These are phyloP conservation scores for Lenzites betulinus DNA, from an alignment of 768 basidiomycete genomes.

Conservation along the genomic window DNA sequence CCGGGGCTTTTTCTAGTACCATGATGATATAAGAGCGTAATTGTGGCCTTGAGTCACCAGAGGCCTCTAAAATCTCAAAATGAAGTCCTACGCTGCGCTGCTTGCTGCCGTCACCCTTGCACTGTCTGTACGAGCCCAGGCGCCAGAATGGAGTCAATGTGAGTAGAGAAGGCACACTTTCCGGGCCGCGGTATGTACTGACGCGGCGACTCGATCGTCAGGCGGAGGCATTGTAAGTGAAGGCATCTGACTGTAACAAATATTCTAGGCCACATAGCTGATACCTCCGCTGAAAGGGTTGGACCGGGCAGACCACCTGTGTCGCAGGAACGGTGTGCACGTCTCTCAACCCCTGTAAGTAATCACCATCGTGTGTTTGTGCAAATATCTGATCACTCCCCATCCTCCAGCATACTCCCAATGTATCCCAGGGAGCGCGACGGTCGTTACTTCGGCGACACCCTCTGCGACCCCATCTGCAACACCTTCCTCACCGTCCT, in stretches of 20 bases:
- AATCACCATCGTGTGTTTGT: no score
- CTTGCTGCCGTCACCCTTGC: conserved; percentile 13
- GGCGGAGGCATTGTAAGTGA: conserved; percentile 20
- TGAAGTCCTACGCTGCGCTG: conserved; percentile 10
- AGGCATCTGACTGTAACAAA: not conserved
- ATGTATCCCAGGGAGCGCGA: conserved; percentile 32
- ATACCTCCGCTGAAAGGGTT: conserved; percentile 15
- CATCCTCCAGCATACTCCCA: conserved; percentile 33
- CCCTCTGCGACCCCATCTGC: no score
- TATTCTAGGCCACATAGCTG: not conserved
- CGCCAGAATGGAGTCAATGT: conserved; percentile 20
- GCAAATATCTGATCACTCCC: not conserved
- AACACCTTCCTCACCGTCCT: not conserved
- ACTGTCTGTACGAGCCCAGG: conserved; percentile 17
- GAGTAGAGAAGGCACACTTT: not conserved
- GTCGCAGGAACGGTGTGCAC: conserved; percentile 32
- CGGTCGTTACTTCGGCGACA: no score
- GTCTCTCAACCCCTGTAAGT: conserved; percentile 29
- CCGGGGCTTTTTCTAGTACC: no score
- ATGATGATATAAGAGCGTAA: not conserved
- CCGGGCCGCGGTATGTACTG: not conserved
- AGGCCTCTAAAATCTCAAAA: not conserved
- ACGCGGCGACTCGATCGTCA: not conserved
- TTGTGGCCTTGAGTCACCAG: not conserved
- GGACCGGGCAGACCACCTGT: conserved; percentile 33